Evolutionary conservation across 805 yeast species (phyloP).

Genomic region (Scheffersomyces coipomensis): DNA sequence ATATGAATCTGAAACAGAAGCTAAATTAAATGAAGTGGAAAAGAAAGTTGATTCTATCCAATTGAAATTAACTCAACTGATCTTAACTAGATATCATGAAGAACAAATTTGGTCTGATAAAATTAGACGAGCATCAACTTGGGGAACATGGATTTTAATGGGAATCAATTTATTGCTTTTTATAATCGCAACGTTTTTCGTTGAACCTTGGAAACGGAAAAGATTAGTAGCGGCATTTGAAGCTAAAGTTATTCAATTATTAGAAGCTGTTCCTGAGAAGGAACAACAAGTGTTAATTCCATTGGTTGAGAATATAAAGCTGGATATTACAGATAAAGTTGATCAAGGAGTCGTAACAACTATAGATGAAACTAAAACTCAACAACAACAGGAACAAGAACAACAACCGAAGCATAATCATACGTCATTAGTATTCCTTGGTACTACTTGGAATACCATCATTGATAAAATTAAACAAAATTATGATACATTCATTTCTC

Average conservation of each 20-base stretch:
- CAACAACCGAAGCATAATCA: neutral
- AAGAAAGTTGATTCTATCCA: constrained; percentile 65
- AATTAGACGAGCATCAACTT: constrained; percentile 88
- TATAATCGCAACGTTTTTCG: constrained; percentile 74
- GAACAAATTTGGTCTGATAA: constrained; percentile 99
- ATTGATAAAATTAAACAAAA: constrained; percentile 10
- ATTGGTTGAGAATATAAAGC: constrained; percentile 18
- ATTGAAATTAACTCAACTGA: constrained; percentile 67
- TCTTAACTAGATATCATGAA: constrained; percentile 87
- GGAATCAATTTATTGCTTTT: constrained; percentile 79
- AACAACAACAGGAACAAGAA: neutral
- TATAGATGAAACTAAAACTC: neutral
- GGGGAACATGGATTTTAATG: constrained; percentile 94
- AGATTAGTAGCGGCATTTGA: constrained; percentile 83
- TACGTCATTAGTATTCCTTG: neutral
- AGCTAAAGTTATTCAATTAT: constrained; percentile 58
- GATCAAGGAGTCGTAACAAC: neutral
- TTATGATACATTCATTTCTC: constrained; percentile 13
- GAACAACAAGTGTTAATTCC: constrained; percentile 6
- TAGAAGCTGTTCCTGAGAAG: constrained; percentile 14
- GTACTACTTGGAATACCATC: constrained; percentile 15
- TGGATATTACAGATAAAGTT: neutral
- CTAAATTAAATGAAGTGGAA: constrained; percentile 54
- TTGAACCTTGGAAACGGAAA: constrained; percentile 93
- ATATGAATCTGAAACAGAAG: constrained; percentile 51